A percentile compares a stretch with the other conserved stretches of the same genome.
These are phyloP conservation scores for Chlorella variabilis DNA, from an alignment of 163 green algal genomes.

Conservation along the genomic window DNA sequence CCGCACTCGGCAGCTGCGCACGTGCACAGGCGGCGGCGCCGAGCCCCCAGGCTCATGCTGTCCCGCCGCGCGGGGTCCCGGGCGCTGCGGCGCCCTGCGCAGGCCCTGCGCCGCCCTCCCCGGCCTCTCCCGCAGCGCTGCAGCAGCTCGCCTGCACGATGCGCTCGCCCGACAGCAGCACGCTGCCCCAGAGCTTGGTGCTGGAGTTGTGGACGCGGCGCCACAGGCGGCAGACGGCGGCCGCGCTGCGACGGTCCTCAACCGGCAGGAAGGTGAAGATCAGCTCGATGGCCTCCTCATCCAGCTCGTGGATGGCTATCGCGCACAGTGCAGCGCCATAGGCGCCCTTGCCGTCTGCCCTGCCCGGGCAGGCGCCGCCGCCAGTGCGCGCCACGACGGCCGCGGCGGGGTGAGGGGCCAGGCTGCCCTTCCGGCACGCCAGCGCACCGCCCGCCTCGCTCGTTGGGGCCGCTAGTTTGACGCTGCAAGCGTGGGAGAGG, in stretches of 20 bases:
- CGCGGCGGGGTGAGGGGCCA: neutral
- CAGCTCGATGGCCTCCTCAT: slow-evolving; percentile 29
- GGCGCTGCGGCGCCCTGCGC: too few species aligned
- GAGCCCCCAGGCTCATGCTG: too few species aligned
- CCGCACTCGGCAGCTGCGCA: too few species aligned
- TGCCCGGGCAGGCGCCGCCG: neutral
- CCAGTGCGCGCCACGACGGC: too few species aligned
- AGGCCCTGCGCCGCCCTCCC: too few species aligned
- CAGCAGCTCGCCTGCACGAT: slow-evolving; percentile 14
- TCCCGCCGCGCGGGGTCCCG: too few species aligned
- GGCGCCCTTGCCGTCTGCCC: neutral
- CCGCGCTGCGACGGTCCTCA: slow-evolving; percentile 24
- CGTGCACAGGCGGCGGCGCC: too few species aligned
- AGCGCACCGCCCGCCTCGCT: neutral
- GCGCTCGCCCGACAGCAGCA: slow-evolving; percentile 30
- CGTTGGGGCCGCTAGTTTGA: neutral
- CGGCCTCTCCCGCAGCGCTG: too few species aligned
- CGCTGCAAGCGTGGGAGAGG: neutral
- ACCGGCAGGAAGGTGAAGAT: slow-evolving; percentile 34
- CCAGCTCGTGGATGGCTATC: slow-evolving; percentile 16
- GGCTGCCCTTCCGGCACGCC: neutral
- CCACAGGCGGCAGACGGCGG: slow-evolving; percentile 27
- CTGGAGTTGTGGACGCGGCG: slow-evolving; percentile 29
- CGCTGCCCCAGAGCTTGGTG: slow-evolving; percentile 31
- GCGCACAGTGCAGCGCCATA: neutral